These are phyloP conservation scores for Trametes gibbosa DNA, from an alignment of 768 basidiomycete genomes.

Conservation along the genomic window DNA sequence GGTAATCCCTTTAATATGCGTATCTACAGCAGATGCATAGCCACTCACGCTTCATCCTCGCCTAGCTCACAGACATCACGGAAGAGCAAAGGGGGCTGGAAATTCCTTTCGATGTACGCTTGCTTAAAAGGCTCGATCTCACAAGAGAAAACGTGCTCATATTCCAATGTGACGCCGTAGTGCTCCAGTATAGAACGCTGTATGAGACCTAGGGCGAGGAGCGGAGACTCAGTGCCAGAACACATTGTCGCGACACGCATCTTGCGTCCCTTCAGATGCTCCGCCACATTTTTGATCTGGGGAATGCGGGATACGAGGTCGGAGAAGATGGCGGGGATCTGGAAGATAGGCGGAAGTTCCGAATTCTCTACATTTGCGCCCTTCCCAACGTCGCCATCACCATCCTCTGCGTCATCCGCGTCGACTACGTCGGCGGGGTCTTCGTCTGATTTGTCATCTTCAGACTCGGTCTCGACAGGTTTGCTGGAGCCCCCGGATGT, in stretches of 20 bases:
- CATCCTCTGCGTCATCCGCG: slow-evolving; percentile 15
- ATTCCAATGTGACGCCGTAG: slow-evolving; percentile 58
- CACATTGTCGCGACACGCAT: slow-evolving; percentile 97
- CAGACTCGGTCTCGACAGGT: neutral
- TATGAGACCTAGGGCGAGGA: slow-evolving; percentile 85
- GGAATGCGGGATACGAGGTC: slow-evolving; percentile 69
- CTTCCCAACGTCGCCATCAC: slow-evolving; percentile 30
- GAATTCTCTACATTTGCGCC: slow-evolving; percentile 41
- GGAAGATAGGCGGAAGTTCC: slow-evolving; percentile 72
- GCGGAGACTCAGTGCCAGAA: slow-evolving; percentile 93
- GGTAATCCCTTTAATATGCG: neutral
- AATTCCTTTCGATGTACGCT: slow-evolving; percentile 96
- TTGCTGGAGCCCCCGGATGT: slow-evolving; percentile 10
- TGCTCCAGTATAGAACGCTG: slow-evolving; percentile 71
- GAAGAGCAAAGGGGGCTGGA: slow-evolving; percentile 87
- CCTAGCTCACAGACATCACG: slow-evolving; percentile 93
- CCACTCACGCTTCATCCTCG: slow-evolving; percentile 65
- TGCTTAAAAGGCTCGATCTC: slow-evolving; percentile 98
- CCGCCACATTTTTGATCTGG: slow-evolving; percentile 61
- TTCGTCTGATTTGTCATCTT: slow-evolving; percentile 7
- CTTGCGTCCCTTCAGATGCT: slow-evolving; percentile 72
- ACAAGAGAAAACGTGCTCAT: slow-evolving; percentile 95
- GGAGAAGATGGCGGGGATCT: slow-evolving; percentile 69
- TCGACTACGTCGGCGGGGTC: slow-evolving; percentile 6
- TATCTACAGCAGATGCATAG: neutral